These are phyloP conservation scores for Filobasidium uniguttulatum DNA, from an alignment of 1,284 basidiomycete genomes.

Conservation along the genomic window DNA sequence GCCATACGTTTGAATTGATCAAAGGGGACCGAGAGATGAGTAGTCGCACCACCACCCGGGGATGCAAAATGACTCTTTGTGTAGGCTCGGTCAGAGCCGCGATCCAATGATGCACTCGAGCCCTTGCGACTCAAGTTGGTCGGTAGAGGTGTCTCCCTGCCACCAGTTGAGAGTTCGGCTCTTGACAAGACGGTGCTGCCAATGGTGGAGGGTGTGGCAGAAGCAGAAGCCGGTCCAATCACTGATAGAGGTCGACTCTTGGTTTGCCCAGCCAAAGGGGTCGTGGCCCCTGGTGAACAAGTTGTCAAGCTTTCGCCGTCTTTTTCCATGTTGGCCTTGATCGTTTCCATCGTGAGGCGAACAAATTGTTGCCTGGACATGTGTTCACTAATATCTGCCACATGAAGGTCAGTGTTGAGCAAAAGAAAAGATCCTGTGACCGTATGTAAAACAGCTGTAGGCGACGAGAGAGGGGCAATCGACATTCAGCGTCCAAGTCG, in stretches of 20 bases:
- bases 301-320: background rate
- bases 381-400: slow-evolving; percentile 71
- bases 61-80: too few species aligned
- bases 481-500: background rate
- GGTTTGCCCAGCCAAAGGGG: background rate
- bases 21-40: too few species aligned
- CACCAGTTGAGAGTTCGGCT: too few species aligned
- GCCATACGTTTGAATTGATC: too few species aligned
- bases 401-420: slow-evolving; percentile 92
- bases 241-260: background rate
- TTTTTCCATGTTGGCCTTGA: slow-evolving; percentile 40
- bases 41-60: too few species aligned
- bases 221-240: background rate
- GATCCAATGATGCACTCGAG: background rate
- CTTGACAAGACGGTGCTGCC: too few species aligned
- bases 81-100: background rate
- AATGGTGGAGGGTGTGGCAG: background rate
- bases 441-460: slow-evolving; percentile 72
- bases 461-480: background rate
- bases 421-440: slow-evolving; percentile 84
- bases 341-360: slow-evolving; percentile 73
- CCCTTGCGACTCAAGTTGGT: background rate
- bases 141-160: too few species aligned
- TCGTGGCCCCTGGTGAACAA: background rate
- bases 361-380: slow-evolving; percentile 95